Evolutionary conservation across 257 asterid genomes (phyloP), one percentile per base, ranked within the genome.

Genomic region (Plectranthus barbatus): DNA sequence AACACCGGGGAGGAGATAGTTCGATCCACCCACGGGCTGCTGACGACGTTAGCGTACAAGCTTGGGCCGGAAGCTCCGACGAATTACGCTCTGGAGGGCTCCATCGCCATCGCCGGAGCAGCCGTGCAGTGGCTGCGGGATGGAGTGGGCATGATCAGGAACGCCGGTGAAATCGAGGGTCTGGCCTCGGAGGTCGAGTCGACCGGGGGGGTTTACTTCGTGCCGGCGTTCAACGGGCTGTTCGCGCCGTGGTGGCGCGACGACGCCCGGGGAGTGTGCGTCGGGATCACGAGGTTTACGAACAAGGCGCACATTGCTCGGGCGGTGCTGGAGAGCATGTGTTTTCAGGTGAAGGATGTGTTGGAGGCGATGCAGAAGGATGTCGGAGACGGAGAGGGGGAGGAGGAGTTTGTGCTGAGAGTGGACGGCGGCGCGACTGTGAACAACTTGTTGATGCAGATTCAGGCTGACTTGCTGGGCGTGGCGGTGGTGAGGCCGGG

Each of bases 211-310:
- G 94, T 92, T 18, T 92, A 92, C 59, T 92, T 92, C 12, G 99
- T 92, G 24, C 99, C 99, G 1, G 99, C 99, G 0, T 93, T 93
- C 57, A 90, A 87, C 41, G 99, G 99, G 5, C 58, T 93, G 76
- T 93, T 93, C 71, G 99, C 99, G 39, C 99, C 99, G 4, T 90
- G 97, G 97, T 93, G 99, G 99, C 81, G 99, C 9, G 99, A 93
- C 53, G 97, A 93, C 71, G 99, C 99, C 55, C 77, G 99, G 0
- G 99, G 99, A 6, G 88, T 90, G 18, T 82, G 84, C 61, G 76
- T 93, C 19, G 99, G 99, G 12, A 93, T 93, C 51, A 90, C 99
- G 2, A 78, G 99, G 82, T 86, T 89, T 67, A 89, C 99, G 1
- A 85, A 89, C 71, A 92, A 92, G 67, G 85, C 96, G 66, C 99